Evolutionary conservation across 371 early-diverging fungal genomes (phyloP).

Genomic region (Mucor plumbeus): DNA sequence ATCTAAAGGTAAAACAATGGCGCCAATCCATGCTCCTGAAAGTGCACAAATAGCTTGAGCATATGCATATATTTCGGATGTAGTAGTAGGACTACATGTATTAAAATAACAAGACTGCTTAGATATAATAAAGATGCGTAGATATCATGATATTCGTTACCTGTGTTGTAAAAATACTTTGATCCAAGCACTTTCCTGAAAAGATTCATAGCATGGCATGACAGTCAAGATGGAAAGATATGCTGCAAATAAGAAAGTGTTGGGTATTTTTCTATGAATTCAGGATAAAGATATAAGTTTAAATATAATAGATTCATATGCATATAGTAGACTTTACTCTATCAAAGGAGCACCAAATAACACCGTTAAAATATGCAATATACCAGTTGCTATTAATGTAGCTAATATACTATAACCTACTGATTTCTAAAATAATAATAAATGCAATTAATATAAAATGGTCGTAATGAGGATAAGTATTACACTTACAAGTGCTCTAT

Average conservation of each 20-base stretch:
- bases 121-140: background rate
- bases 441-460: background rate
- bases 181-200: slow-evolving; percentile 31
- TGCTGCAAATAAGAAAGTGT: slow-evolving; percentile 46
- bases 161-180: slow-evolving; percentile 51
- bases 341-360: slow-evolving; percentile 51
- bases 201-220: slow-evolving; percentile 38
- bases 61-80: slow-evolving; percentile 51
- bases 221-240: slow-evolving; percentile 47
- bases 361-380: slow-evolving; percentile 42
- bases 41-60: slow-evolving; percentile 47
- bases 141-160: slow-evolving; percentile 20
- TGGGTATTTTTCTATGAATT: slow-evolving; percentile 40
- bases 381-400: slow-evolving; percentile 24
- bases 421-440: slow-evolving; percentile 21
- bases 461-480: too few relatives aligned
- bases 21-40: slow-evolving; percentile 59
- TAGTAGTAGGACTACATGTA: slow-evolving; percentile 38
- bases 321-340: slow-evolving; percentile 29
- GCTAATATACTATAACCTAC: slow-evolving; percentile 33
- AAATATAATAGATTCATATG: background rate
- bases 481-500: slow-evolving; percentile 13
- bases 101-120: background rate
- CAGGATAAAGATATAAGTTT: background rate
- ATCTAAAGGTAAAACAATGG: slow-evolving; percentile 55